These are phyloP conservation scores for Hypoxylon crocopeplum DNA, from an alignment of 495 filamentous ascomycete genomes.

Conservation along the genomic window DNA sequence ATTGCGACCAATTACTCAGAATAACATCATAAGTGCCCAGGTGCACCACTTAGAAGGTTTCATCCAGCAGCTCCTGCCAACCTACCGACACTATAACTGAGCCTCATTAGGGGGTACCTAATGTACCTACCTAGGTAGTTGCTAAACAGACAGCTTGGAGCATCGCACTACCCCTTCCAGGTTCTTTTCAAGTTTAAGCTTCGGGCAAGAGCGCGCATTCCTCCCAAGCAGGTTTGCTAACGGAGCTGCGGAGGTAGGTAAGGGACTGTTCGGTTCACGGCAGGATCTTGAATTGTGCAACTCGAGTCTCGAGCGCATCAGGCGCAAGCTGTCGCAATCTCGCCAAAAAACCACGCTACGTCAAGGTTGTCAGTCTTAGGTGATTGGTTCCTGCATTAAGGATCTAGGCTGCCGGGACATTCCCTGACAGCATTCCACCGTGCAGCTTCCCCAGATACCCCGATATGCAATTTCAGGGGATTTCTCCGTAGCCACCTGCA, in stretches of 20 bases:
- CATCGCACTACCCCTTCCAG: background rate
- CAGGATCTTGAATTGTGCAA: conserved; percentile 29
- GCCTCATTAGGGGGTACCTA: conserved; percentile 17
- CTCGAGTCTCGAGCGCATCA: background rate
- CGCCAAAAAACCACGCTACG: conserved; percentile 24
- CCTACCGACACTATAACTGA: too few relatives aligned
- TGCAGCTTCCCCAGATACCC: conserved; percentile 31
- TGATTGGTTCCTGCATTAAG: conserved; percentile 28
- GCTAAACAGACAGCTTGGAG: background rate
- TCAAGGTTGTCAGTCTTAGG: conserved; percentile 24
- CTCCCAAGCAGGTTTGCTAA: background rate
- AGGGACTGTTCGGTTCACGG: conserved; percentile 16
- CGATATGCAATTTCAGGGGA: conserved; percentile 28
- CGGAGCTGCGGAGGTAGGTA: background rate
- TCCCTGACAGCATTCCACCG: conserved; percentile 8
- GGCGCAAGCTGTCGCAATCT: conserved; percentile 30
- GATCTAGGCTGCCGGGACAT: conserved; percentile 8
- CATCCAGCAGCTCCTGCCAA: too few relatives aligned
- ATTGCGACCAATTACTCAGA: too few relatives aligned
- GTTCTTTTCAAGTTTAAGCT: background rate
- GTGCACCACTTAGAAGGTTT: too few relatives aligned
- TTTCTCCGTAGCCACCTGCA: conserved; percentile 1
- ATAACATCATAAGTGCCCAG: too few relatives aligned
- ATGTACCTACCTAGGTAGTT: too few relatives aligned
- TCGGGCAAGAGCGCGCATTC: background rate